Base-by-base conservation (phyloP, 2,329 filamentous ascomycete genomes). In the Cercospora sp. region DNA sequence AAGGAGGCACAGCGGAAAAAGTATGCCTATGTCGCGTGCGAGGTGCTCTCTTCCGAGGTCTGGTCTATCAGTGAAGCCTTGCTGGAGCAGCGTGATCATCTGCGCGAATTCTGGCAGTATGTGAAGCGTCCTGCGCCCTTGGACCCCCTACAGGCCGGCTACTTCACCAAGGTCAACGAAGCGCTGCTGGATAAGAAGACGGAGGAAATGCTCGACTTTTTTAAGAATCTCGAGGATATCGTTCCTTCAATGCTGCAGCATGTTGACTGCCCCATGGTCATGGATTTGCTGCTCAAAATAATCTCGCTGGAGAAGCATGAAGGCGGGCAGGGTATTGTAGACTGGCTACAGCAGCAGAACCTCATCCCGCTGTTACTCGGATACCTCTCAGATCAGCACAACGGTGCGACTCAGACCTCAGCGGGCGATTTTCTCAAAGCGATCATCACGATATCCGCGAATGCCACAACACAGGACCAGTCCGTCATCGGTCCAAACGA, bases 401-500 rank as follows among this genome's bases (percentile, higher is more conserved):
- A 89, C 71, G 92, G 93, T 79, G 92, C 94, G 1, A 96, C 95
- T 2, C 95, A 99, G 79, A 98, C 95, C 0, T 96, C 95, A 0
- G 95, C 95, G 0, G 95, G 95, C 53, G 95, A 99, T 78, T 99
- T 99, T 74, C 87, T 99, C 75, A 99, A 99, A 80, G 95, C 95
- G 51, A 97, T 99, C 77, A 98, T 99, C 73, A 99, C 95, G 28
- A 97, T 99, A 67, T 98, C 95, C 1, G 95, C 95, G 69, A 99
- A 99, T 77, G 95, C 95, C 3, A 97, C 94, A 1, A 95, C 97
- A 74, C 97, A 97, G 76, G 95, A 99, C 76, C 94, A 97, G 78
- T 95, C 94, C n/a, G 97, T 96, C 75, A 98, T 99, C 78, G 95
- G 95, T 3, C 95, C 95, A 3, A 99, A 99, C 78, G 95, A 97